A percentile compares a stretch with the other conserved stretches of the same genome.
These are phyloP conservation scores for Raddia distichophylla DNA, from an alignment of 176 grass and related monocot genomes.

Conservation along the genomic window DNA sequence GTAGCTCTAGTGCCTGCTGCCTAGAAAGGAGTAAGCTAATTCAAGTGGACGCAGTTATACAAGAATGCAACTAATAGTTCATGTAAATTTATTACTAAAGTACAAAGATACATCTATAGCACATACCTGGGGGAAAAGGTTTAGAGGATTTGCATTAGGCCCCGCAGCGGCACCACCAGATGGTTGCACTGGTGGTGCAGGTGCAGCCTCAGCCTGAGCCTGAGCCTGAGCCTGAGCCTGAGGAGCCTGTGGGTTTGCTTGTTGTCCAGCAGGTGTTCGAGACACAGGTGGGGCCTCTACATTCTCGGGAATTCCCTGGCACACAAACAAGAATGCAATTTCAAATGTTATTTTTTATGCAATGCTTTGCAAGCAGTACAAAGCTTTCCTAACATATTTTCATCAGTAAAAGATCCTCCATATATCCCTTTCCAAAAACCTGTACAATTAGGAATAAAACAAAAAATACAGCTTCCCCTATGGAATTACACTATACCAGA, in stretches of 20 bases:
- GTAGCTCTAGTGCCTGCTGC: background rate
- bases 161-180: slow-evolving; percentile 50
- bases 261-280: slow-evolving; percentile 58
- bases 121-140: slow-evolving; percentile 90
- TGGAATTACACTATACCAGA: background rate
- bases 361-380: background rate
- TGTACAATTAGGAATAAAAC: background rate
- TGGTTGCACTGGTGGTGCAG: slow-evolving; percentile 51
- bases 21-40: background rate
- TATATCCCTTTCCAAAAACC: background rate
- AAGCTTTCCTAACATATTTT: background rate
- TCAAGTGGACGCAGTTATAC: background rate
- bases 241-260: slow-evolving; percentile 46
- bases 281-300: slow-evolving; percentile 62
- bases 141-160: slow-evolving; percentile 86
- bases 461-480: background rate
- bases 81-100: background rate
- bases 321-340: slow-evolving; percentile 29
- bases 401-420: background rate
- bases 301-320: slow-evolving; percentile 87
- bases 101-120: background rate
- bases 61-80: background rate
- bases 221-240: slow-evolving; percentile 49
- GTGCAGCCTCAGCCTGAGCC: slow-evolving; percentile 47
- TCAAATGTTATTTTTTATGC: background rate